Evolutionary conservation across 176 grass and related monocot genomes (phyloP), one percentile per base, ranked within the genome.

Genomic region (Puya raimondii): DNA sequence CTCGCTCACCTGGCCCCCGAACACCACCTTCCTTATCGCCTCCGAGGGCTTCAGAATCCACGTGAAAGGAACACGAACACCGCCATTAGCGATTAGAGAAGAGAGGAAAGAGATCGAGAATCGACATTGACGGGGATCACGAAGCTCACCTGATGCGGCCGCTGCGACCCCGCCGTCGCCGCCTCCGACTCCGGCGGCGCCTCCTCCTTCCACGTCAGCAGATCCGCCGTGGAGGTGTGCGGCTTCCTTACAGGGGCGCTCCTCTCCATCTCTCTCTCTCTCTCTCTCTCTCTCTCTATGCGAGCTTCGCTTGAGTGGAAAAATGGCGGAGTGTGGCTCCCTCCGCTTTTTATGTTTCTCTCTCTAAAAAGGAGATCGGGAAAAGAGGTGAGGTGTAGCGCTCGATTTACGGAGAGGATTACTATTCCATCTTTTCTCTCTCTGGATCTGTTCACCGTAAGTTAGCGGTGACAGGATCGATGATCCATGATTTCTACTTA

Each of bases 1-100:
- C 92, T 89, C 92, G 7, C 86, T 92, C 42, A 96, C 84, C 78
- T 96, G 92, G 0, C 92, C 92, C 18, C 92, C 92, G 74, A 96
- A 96, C 50, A 96, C 84, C 73, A 89, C 84, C 79, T 89, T 96
- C 15, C 72, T 85, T 68, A 96, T 86, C 73, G 86, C 88, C 79
- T 92, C 88, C 72, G 86, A 89, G 14, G 92, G 92, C 92, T 96
- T 82, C 78, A 81, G 11, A 1, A 9, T 57, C 12, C 64, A 0
- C 83, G 53, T 50, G 10, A 73, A 23, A 2, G 49, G 14, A 50
- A 67, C 50, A 49, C 5, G 49, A 48, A 26, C 11, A 69, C 17
- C 20, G 64, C 13, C 49, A 72, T 74, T 78, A 58, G 64, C 56
- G 14, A 67, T 25, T 13, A 29, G 48, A 0, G 68, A 53, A 1